Base-by-base conservation (phyloP, 1,284 basidiomycete species). In the Volvariella volvacea region DNA sequence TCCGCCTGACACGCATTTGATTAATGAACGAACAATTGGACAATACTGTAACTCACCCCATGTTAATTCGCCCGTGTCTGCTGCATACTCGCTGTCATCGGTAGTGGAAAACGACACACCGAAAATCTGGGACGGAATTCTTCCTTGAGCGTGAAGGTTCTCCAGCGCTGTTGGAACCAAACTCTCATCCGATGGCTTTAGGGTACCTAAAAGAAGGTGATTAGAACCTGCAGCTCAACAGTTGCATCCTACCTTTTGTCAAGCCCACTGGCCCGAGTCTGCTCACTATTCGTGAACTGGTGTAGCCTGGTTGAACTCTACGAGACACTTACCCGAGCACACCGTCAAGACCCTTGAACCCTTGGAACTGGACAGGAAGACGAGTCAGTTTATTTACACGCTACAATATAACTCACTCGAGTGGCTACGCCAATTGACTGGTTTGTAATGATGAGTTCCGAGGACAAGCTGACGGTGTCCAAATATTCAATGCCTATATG, bases 341-440 rank as follows among this genome's bases (percentile, higher is more conserved):
- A n/a, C 34, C 34, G 15, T 36, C 34, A n/a, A 36, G 17, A 7
- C n/a, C n/a, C 14, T 6, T 15, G n/a, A 36, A 36, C n/a, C 34
- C 34, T 36, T 15, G 14, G 4, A n/a, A 6, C 34, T 36, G 17
- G 7, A 15, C 7, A 6, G 17, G 34, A 15, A n/a, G n/a, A 15
- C 15, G 34, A 36, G 14, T 7, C 17, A 25, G 17, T 36, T n/a
- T 4, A 36, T 7, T n/a, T 6, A 40, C 7, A 15, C 7, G 6
- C 4, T n/a, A 36, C n/a, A n/a, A n/a, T n/a, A 21, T 20, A 15
- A 12, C 17, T 4, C 34, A 36, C 34, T n/a, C 4, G 6, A 6
- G 14, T 36, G n/a, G 76, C 72, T 19, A 77, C 74, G 20, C 75
- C 78, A 36, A 81, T 73, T 33, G 65, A 68, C 57, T 82, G 78